Conservation (phyloP, 805 yeast genomes). For the Barnettozyma botsteinii region DNA sequence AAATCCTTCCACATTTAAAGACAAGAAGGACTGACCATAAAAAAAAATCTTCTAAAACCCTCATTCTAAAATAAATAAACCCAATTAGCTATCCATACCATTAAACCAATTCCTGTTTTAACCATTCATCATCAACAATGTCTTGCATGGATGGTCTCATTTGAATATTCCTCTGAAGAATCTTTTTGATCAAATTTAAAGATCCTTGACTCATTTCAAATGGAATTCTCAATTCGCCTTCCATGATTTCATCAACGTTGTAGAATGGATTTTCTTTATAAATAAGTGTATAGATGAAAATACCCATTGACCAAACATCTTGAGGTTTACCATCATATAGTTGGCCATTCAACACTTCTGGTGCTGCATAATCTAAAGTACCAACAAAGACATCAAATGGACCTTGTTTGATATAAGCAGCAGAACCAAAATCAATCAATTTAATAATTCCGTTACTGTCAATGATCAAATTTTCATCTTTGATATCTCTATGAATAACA, state of each 20-base stretch:
- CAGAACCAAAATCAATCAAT: constrained; percentile 91
- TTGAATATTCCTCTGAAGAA: constrained; percentile 61
- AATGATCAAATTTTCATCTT: constrained; percentile 89
- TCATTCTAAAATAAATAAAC: too few relatives aligned
- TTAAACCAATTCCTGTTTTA: too few relatives aligned
- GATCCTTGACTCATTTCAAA: constrained; percentile 53
- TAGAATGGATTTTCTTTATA: constrained; percentile 95
- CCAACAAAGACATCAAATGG: constrained; percentile 98
- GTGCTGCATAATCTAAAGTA: constrained; percentile 95
- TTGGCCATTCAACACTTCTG: constrained; percentile 86
- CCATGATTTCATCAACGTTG: constrained; percentile 92
- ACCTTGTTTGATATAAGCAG: constrained; percentile 84
- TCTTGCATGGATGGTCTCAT: constrained; percentile 71
- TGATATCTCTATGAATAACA: constrained; percentile 89
- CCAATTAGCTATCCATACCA: too few relatives aligned
- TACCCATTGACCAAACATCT: constrained; percentile 96
- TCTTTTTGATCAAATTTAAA: constrained; percentile 51
- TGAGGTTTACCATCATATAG: constrained; percentile 91
- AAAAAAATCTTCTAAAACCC: too few relatives aligned
- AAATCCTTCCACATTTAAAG: too few relatives aligned
- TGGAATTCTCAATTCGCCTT: constrained; percentile 76
- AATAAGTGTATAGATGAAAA: constrained; percentile 78
- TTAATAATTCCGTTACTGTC: constrained; percentile 77
- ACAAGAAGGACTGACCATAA: too few relatives aligned
- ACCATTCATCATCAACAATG: constrained; percentile 69